These are phyloP conservation scores for Metroxylon sagu DNA, from an alignment of 176 grass and related monocot genomes.

Conservation along the genomic window DNA sequence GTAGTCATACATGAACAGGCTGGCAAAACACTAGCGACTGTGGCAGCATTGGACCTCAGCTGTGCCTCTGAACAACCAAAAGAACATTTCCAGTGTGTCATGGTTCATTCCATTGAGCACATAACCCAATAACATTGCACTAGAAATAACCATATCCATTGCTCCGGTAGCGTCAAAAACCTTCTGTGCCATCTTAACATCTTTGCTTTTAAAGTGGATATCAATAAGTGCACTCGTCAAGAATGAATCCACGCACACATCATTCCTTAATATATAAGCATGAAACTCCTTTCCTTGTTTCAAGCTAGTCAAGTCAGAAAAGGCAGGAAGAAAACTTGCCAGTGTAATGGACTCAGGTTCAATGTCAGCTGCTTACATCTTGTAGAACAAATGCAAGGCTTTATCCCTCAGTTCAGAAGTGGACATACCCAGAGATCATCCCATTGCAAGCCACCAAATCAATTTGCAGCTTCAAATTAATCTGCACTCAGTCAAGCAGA, in stretches of 20 bases:
- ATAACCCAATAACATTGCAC: slow-evolving; percentile 77
- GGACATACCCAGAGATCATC: slow-evolving; percentile 76
- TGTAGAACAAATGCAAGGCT: slow-evolving; percentile 45
- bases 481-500: slow-evolving; percentile 47
- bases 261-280: slow-evolving; percentile 60
- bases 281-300: slow-evolving; percentile 60
- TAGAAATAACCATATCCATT: slow-evolving; percentile 65
- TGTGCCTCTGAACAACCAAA: slow-evolving; percentile 27
- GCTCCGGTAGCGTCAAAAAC: slow-evolving; percentile 44
- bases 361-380: slow-evolving; percentile 42
- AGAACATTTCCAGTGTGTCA: slow-evolving; percentile 49
- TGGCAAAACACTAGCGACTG: slow-evolving; percentile 52
- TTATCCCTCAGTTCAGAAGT: slow-evolving; percentile 48
- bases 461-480: slow-evolving; percentile 37
- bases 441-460: slow-evolving; percentile 73
- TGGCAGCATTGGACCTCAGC: slow-evolving; percentile 66
- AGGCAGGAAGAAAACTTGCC: slow-evolving; percentile 65
- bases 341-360: slow-evolving; percentile 60
- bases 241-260: slow-evolving; percentile 54
- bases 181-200: slow-evolving; percentile 56
- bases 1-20: slow-evolving; percentile 48
- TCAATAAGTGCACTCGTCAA: slow-evolving; percentile 80
- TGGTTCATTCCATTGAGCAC: slow-evolving; percentile 63
- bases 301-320: slow-evolving; percentile 45
- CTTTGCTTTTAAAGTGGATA: slow-evolving; percentile 74